Conservation (phyloP, 2,329 filamentous ascomycete genomes). For the Eutypella sp. region DNA sequence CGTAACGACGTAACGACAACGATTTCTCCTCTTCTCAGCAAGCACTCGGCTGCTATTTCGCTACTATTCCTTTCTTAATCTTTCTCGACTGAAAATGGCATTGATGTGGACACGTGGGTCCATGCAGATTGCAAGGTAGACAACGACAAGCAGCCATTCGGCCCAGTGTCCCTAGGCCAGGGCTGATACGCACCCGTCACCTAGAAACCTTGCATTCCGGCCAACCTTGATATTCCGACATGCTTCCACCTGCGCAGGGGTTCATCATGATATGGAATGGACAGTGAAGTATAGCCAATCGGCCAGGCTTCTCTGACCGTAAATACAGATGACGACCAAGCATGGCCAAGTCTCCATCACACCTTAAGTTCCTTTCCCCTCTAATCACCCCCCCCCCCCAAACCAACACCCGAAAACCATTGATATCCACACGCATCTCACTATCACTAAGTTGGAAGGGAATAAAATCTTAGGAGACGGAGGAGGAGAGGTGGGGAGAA, state of each 20-base stretch:
- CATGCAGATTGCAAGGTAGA: conserved; percentile 14
- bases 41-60: conserved; percentile 19
- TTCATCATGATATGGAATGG: neutral
- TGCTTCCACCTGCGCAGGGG: too few species aligned
- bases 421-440: neutral
- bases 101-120: conserved; percentile 18
- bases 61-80: conserved; percentile 24
- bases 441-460: neutral
- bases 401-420: neutral
- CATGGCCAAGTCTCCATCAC: neutral
- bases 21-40: conserved; percentile 18
- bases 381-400: neutral
- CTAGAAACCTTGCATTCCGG: neutral
- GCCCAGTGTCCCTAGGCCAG: neutral
- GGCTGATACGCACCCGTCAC: neutral
- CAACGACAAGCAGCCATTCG: conserved; percentile 6
- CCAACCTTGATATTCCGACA: too few species aligned
- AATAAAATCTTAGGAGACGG: neutral
- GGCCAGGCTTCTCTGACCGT: neutral
- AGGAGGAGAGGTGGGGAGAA: too few species aligned
- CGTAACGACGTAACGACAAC: conserved; percentile 39
- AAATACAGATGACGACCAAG: neutral
- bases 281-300: neutral
- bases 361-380: neutral
- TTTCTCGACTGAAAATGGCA: conserved; percentile 15